phyloP scores from a whole-genome alignment of 257 asterid species.

The Nicotiana knightiana region DNA sequence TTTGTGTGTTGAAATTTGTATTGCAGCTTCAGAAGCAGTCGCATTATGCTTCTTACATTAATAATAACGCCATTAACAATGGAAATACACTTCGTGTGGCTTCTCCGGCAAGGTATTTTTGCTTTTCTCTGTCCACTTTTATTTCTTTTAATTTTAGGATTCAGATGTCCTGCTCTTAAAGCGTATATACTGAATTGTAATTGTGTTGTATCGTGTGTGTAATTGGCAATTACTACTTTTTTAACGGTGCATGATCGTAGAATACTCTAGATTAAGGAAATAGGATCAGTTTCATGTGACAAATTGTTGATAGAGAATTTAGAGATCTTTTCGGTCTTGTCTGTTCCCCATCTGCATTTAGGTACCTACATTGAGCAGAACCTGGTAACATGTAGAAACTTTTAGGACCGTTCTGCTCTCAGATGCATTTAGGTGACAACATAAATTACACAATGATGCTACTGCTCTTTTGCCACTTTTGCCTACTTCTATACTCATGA shows the following conservation, averaged over 20 bases:
- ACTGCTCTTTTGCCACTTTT: background rate
- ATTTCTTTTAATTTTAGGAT: background rate
- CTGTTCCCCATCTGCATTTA: background rate
- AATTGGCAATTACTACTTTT: background rate
- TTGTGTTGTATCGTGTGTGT: background rate
- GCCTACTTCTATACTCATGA: background rate
- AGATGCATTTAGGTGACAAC: background rate
- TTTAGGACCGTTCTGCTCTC: background rate
- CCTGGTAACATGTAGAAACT: background rate
- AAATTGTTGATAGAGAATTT: background rate
- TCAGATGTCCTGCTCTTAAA: background rate
- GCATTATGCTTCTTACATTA: slow-evolving; percentile 25
- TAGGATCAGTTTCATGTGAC: background rate
- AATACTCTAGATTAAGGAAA: background rate
- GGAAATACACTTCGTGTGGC: slow-evolving; percentile 41
- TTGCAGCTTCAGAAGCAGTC: slow-evolving; percentile 24
- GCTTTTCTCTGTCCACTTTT: background rate
- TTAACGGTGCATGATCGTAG: background rate
- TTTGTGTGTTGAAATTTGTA: background rate
- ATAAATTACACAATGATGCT: background rate
- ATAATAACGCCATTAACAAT: slow-evolving; percentile 14
- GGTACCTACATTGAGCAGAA: background rate
- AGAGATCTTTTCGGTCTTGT: background rate
- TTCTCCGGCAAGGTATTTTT: slow-evolving; percentile 48
- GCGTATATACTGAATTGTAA: background rate